Conservation (phyloP, 257 asterid species). For the Jasminum sambac region DNA sequence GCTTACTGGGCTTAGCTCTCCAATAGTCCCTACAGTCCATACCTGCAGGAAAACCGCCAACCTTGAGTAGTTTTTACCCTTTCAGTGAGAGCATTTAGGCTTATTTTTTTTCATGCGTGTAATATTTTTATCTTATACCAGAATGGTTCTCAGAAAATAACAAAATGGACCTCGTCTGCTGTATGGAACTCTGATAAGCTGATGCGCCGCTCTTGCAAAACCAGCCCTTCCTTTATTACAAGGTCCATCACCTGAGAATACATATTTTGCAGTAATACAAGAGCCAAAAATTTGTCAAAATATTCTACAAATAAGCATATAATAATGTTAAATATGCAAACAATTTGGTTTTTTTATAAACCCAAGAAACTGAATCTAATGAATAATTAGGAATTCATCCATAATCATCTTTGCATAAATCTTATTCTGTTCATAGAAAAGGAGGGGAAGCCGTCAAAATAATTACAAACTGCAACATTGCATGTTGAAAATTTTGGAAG, state of each 20-base stretch:
- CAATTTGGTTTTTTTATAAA: too few relatives aligned
- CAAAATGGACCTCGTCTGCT: slow-evolving; percentile 78
- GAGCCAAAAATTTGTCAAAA: not conserved
- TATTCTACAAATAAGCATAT: slow-evolving; percentile 11
- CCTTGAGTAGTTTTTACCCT: not conserved
- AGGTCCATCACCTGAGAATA: slow-evolving; percentile 74
- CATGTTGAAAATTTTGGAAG: slow-evolving; percentile 9
- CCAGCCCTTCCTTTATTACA: slow-evolving; percentile 52
- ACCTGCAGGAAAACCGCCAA: slow-evolving; percentile 34
- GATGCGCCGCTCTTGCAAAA: slow-evolving; percentile 61
- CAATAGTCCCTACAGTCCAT: slow-evolving; percentile 91
- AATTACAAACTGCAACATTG: not conserved
- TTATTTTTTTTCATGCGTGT: not conserved
- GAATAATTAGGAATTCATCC: not conserved
- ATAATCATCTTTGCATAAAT: not conserved
- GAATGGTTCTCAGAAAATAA: not conserved
- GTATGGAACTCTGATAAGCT: slow-evolving; percentile 88
- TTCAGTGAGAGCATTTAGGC: too few relatives aligned
- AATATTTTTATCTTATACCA: not conserved
- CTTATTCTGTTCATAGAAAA: not conserved
- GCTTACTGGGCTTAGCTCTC: slow-evolving; percentile 85
- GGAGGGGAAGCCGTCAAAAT: not conserved
- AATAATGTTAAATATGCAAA: not conserved
- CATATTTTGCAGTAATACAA: slow-evolving; percentile 17
- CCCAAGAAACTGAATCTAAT: not conserved